Evolutionary conservation across 208 protist species (phyloP).

Genomic region (Acanthamoeba culbertsoni): DNA sequence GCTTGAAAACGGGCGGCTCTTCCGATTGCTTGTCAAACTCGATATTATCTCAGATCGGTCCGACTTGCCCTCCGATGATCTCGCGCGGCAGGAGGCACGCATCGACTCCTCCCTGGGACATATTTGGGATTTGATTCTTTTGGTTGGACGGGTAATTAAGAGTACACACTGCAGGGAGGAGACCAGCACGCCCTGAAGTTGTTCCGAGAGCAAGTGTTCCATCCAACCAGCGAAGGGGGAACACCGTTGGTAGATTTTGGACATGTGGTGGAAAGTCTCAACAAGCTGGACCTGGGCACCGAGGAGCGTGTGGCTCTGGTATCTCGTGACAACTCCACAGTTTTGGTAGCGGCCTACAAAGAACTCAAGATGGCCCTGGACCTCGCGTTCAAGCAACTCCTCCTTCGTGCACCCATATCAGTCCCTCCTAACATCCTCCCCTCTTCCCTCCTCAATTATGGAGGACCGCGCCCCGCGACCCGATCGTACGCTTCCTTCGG

Average conservation of each 20-base stretch:
- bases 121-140: too few species aligned
- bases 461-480: too few species aligned
- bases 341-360: constrained; percentile 91
- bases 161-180: neutral
- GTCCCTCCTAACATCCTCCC: too few species aligned
- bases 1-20: constrained; percentile 94
- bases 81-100: neutral
- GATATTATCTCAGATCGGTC: constrained; percentile 91
- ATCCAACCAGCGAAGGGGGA: constrained; percentile 92
- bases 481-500: too few species aligned
- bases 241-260: constrained; percentile 91
- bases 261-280: constrained; percentile 94
- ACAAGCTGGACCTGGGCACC: constrained; percentile 95
- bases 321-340: constrained; percentile 87
- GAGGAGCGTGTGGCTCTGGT: constrained; percentile 93
- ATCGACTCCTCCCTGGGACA: neutral
- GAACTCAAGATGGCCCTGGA: neutral
- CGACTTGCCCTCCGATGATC: neutral
- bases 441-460: too few species aligned
- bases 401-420: too few species aligned
- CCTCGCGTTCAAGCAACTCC: neutral
- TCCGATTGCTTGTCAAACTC: constrained; percentile 93
- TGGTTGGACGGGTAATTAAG: too few species aligned
- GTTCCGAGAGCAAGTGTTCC: constrained; percentile 96
- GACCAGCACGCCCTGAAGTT: constrained; percentile 87